A percentile compares a stretch with the other conserved stretches of the same genome.
These are phyloP conservation scores for Eimeria sp. DNA, from an alignment of 169 alveolate genomes.

Conservation along the genomic window DNA sequence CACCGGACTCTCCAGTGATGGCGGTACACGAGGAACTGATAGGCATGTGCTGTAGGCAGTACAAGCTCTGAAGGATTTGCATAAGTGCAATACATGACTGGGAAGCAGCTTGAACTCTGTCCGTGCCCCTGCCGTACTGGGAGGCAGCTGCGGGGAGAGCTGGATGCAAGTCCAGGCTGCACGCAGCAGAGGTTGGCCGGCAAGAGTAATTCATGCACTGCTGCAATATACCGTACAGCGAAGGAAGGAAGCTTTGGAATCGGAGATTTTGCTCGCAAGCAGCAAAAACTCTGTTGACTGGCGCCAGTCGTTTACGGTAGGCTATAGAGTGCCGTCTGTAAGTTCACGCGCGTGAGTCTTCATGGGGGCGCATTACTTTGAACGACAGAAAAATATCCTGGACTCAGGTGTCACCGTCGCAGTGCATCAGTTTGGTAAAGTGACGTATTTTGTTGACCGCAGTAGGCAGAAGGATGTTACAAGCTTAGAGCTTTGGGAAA, in stretches of 20 bases:
- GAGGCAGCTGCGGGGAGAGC: neutral
- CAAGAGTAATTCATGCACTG: too few relatives aligned
- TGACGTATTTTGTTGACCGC: neutral
- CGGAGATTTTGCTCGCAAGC: too few relatives aligned
- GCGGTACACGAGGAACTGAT: neutral
- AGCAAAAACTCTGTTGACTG: too few relatives aligned
- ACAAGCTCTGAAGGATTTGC: neutral
- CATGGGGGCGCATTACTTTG: neutral
- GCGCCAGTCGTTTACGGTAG: neutral
- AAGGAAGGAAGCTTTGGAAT: too few relatives aligned
- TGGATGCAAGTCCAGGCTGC: too few relatives aligned
- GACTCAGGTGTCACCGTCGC: neutral
- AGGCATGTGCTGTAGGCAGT: neutral
- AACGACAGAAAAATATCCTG: neutral
- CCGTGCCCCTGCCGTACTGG: neutral
- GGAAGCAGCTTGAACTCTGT: neutral
- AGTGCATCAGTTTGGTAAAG: neutral
- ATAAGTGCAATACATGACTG: too few relatives aligned
- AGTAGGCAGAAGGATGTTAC: neutral
- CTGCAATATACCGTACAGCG: too few relatives aligned
- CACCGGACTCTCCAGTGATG: neutral
- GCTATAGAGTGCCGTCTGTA: neutral
- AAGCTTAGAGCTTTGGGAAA: neutral
- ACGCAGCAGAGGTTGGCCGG: too few relatives aligned
- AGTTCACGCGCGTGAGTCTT: neutral